Base-by-base conservation (phyloP, 306 rosid genomes). In the Astragalus membranaceus region DNA sequence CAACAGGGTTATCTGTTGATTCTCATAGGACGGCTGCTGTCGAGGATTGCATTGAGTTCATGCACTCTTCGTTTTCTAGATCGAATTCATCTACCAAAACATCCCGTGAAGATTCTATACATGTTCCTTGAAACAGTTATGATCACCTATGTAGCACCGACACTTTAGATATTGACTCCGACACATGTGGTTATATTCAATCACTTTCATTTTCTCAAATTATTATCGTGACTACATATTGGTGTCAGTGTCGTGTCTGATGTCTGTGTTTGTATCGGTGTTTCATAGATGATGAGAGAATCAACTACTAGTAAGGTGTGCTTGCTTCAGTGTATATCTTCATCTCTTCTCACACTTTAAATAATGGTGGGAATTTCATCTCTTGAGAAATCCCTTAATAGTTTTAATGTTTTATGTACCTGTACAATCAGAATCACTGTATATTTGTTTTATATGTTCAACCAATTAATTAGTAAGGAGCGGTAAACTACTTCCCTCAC, bases 41-140 rank as follows among this genome's bases (percentile, higher is more conserved):
- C 29, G 96, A 88, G 70, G 96, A 91, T 55, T 91, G 97, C 83
- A 91, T 91, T 58, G 90, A 88, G 81, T 88, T 88, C 81, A 84
- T 91, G 78, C 89, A 91, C 78, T 82, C 96, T 68, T 88, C 91
- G 6, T 80, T 82, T 64, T 85, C 95, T 11, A 77, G 89, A 75
- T 82, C 91, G 52, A 84, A 83, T 78, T 84, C 91, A 15, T 75
- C 75, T 2, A 61, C 89, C 12, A 20, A 73, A 47, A 70, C 63
- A 36, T 70, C 80, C 7, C 58, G 7, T 7, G 12, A 64, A 64
- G 81, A 70, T 64, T 42, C 58, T 56, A 14, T 50, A 1, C 49
- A 75, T 39, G 59, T 60, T 49, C 51, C 74, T 75, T 64, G 67
- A 75, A 64, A 52, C 23, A 50, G 17, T 36, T 39, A n/a, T 6